Evolutionary conservation across 129 eudicot species (phyloP).

Genomic region (Centrapalus pauciflorus): DNA sequence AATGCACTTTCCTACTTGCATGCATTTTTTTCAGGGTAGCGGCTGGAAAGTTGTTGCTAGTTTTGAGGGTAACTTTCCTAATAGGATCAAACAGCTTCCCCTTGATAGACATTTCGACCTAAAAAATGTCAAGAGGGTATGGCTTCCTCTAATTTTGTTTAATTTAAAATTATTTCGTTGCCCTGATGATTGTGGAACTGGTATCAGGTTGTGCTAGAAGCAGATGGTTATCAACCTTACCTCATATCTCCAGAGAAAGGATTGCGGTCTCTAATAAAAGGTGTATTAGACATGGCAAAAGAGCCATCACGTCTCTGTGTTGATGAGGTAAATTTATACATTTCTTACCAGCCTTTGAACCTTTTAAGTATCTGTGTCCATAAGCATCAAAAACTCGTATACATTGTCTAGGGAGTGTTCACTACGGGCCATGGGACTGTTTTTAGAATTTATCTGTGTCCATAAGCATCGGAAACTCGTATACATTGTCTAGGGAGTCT

Average conservation of each 20-base stretch:
- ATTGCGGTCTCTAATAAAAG: slow-evolving; percentile 79
- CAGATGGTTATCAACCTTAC: slow-evolving; percentile 99
- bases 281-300: slow-evolving; percentile 86
- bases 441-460: no score
- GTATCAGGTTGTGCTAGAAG: slow-evolving; percentile 91
- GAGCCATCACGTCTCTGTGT: slow-evolving; percentile 99
- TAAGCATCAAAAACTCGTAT: no score
- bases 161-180: neutral
- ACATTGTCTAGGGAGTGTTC: no score
- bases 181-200: slow-evolving; percentile 20
- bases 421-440: no score
- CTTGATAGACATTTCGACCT: slow-evolving; percentile 93
- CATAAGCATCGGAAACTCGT: neutral
- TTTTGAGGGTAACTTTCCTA: slow-evolving; percentile 96
- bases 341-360: neutral
- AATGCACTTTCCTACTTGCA: neutral
- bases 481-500: neutral
- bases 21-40: slow-evolving; percentile 58
- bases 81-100: slow-evolving; percentile 94
- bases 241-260: slow-evolving; percentile 99
- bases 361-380: no score
- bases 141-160: neutral
- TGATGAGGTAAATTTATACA: slow-evolving; percentile 67
- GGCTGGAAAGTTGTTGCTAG: slow-evolving; percentile 98
- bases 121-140: slow-evolving; percentile 92